Evolutionary conservation across 306 rosid species (phyloP).

Genomic region (Gillenia trifoliata): DNA sequence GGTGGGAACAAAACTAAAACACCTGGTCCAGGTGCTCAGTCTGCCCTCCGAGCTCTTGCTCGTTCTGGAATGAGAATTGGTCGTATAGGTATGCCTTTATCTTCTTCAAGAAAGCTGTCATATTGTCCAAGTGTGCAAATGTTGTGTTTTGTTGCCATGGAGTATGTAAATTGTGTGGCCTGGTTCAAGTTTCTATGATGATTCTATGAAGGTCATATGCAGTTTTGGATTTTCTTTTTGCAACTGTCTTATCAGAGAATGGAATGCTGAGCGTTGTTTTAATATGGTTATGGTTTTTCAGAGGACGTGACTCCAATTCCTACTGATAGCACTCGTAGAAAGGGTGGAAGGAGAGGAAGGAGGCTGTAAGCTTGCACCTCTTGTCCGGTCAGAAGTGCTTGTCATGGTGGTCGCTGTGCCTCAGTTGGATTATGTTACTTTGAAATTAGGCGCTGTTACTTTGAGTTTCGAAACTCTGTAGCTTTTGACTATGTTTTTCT

Average conservation of each 20-base stretch:
- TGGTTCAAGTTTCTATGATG: no score
- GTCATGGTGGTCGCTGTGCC: conserved; percentile 13
- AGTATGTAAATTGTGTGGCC: no score
- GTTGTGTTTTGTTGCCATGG: not conserved
- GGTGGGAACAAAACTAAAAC: conserved; percentile 91
- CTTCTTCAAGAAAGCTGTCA: not conserved
- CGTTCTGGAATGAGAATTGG: conserved; percentile 95
- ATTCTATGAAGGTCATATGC: no score
- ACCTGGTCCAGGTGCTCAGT: conserved; percentile 93
- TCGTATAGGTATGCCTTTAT: conserved; percentile 55
- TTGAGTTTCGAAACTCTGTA: conserved; percentile 35
- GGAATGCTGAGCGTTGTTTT: not conserved
- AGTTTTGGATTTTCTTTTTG: not conserved
- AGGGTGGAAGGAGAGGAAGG: conserved; percentile 87
- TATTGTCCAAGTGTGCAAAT: not conserved
- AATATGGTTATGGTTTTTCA: conserved; percentile 25
- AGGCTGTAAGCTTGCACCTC: conserved; percentile 46
- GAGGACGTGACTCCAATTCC: conserved; percentile 90
- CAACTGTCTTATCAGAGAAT: not conserved
- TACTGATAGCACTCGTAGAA: conserved; percentile 75
- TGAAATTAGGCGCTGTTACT: conserved; percentile 17
- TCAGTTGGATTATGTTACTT: conserved; percentile 13
- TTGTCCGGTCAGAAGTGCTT: conserved; percentile 1
- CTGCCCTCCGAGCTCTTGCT: conserved; percentile 90
- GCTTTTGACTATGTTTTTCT: conserved; percentile 7